These are phyloP conservation scores for Chaetomium sp. DNA, from an alignment of 2,329 filamentous ascomycete species.

Conservation along the genomic window DNA sequence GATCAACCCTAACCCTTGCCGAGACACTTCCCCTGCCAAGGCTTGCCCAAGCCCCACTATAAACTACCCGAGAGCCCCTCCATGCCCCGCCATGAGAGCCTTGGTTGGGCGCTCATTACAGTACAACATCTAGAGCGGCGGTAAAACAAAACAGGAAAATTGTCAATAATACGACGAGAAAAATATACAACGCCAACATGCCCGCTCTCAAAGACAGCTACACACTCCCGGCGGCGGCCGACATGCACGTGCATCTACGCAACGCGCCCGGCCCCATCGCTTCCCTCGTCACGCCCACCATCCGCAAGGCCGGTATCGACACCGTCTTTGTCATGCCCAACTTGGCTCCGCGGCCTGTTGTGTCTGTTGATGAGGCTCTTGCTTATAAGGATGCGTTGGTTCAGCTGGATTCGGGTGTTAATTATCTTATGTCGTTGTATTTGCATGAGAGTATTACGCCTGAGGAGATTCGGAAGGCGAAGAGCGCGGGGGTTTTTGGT, in stretches of 20 bases:
- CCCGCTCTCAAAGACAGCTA: slow-evolving; percentile 30
- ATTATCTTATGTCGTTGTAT: slow-evolving; percentile 68
- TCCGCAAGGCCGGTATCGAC: slow-evolving; percentile 57
- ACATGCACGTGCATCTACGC: slow-evolving; percentile 66
- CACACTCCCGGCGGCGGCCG: slow-evolving; percentile 57
- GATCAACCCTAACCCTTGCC: not conserved
- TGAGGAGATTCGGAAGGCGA: slow-evolving; percentile 59
- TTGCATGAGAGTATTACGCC: slow-evolving; percentile 24
- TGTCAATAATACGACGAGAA: not conserved
- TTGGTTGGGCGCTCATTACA: no score
- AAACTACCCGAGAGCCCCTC: slow-evolving; percentile 4
- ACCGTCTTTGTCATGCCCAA: slow-evolving; percentile 59
- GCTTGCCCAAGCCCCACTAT: not conserved
- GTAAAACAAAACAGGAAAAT: not conserved
- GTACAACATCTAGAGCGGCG: not conserved
- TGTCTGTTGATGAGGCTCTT: slow-evolving; percentile 54
- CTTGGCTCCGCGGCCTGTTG: slow-evolving; percentile 53
- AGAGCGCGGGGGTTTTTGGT: slow-evolving; percentile 61
- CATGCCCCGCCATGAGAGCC: not conserved
- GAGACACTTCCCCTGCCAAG: not conserved
- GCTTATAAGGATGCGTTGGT: slow-evolving; percentile 58
- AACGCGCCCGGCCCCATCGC: slow-evolving; percentile 55
- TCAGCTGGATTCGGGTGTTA: slow-evolving; percentile 54
- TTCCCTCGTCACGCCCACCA: slow-evolving; percentile 45
- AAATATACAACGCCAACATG: not conserved